Conservation (phyloP, 306 rosid species). For the Carpinus fangiana region DNA sequence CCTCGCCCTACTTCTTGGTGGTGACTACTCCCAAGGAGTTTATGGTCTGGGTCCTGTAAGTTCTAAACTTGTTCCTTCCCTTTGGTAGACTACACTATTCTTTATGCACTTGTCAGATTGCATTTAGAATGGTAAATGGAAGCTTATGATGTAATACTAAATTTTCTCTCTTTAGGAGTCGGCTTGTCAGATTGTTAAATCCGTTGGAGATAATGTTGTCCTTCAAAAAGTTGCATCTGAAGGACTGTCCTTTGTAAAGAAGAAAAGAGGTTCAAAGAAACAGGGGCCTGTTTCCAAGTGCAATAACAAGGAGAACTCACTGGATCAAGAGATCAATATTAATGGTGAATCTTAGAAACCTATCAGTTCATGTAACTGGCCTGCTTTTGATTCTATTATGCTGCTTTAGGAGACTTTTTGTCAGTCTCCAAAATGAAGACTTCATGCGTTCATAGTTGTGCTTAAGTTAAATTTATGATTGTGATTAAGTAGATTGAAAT, state of each 20-base stretch:
- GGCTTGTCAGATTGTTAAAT: constrained; percentile 71
- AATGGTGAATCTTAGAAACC: constrained; percentile 24
- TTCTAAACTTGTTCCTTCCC: constrained; percentile 21
- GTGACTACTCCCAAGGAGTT: constrained; percentile 77
- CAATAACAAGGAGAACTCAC: constrained; percentile 33
- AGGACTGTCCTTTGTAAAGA: constrained; percentile 64
- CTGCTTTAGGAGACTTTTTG: background rate
- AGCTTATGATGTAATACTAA: constrained; percentile 21
- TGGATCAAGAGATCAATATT: constrained; percentile 15
- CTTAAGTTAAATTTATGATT: background rate
- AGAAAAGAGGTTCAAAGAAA: constrained; percentile 44
- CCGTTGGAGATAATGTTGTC: constrained; percentile 61
- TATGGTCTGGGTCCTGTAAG: constrained; percentile 75
- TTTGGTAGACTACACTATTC: background rate
- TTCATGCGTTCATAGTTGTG: background rate
- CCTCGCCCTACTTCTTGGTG: constrained; percentile 75
- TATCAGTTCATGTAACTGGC: constrained; percentile 7
- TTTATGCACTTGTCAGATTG: background rate
- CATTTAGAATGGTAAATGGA: constrained; percentile 17
- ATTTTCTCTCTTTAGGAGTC: constrained; percentile 52
- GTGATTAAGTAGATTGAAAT: background rate
- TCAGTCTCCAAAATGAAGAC: background rate
- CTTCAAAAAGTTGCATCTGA: constrained; percentile 72
- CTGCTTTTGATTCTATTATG: constrained; percentile 6
- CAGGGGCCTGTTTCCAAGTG: constrained; percentile 24